phyloP scores from a whole-genome alignment of 2,329 filamentous ascomycete species.

The Lachnellula willkommii region DNA sequence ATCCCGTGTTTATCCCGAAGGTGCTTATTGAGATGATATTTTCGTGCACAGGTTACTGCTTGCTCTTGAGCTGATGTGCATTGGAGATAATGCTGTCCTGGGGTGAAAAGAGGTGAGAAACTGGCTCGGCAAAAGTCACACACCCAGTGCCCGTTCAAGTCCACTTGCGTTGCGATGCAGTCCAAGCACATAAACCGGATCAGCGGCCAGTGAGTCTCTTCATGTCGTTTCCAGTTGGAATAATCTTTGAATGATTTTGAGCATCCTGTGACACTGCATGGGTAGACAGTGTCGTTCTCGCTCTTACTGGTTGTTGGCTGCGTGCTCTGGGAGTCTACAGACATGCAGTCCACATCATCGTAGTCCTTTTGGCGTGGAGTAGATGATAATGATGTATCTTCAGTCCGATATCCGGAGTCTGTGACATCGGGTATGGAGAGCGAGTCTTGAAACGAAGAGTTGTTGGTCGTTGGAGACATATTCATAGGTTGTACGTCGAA shows the following conservation, averaged over 20 bases:
- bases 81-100: conserved; percentile 6
- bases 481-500: neutral
- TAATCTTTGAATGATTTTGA: neutral
- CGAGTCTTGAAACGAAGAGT: neutral
- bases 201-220: conserved; percentile 15
- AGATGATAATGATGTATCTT: conserved; percentile 13
- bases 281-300: neutral
- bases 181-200: conserved; percentile 16
- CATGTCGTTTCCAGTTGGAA: conserved; percentile 15
- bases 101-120: neutral
- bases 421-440: conserved; percentile 1
- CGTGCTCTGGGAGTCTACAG: neutral
- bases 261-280: conserved; percentile 1
- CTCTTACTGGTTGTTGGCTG: neutral
- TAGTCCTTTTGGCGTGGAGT: neutral
- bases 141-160: neutral
- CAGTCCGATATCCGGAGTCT: conserved; percentile 2
- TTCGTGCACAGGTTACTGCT: conserved; percentile 10
- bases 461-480: neutral
- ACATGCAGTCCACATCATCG: neutral
- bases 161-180: neutral
- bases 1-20: conserved; percentile 10
- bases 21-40: conserved; percentile 15
- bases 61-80: conserved; percentile 9
- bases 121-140: conserved; percentile 9